Evolutionary conservation across 306 rosid species (phyloP).

Genomic region (Quercus rubra): DNA sequence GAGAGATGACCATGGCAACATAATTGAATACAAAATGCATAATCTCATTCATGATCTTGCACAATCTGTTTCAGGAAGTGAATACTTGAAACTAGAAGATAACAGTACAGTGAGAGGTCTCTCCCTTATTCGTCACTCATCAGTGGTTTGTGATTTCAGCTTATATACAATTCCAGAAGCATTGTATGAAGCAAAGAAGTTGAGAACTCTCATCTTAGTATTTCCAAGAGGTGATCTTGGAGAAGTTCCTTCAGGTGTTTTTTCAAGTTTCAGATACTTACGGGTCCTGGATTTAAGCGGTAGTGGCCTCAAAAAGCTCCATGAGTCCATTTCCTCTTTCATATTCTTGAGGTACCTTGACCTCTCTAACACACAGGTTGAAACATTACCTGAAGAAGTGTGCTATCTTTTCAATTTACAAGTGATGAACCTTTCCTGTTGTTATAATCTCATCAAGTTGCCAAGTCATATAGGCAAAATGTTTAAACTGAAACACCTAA

Average conservation of each 20-base stretch:
- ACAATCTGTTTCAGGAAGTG: constrained; percentile 12
- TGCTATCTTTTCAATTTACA: constrained; percentile 15
- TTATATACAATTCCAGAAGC: neutral
- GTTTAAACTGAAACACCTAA: constrained; percentile 13
- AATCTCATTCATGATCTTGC: constrained; percentile 26
- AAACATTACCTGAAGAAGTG: constrained; percentile 2
- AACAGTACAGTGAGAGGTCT: neutral
- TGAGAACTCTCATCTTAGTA: constrained; percentile 19
- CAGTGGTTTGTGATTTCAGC: constrained; percentile 15
- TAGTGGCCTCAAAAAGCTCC: constrained; percentile 6
- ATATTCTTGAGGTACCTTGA: constrained; percentile 16
- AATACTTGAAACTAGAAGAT: constrained; percentile 16
- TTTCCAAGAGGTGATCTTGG: constrained; percentile 3
- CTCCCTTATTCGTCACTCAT: constrained; percentile 19
- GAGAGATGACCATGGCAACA: neutral
- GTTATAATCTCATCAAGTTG: constrained; percentile 15
- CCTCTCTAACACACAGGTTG: constrained; percentile 10
- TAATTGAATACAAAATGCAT: constrained; percentile 22
- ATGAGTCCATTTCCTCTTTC: constrained; percentile 5
- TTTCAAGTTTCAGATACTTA: constrained; percentile 17
- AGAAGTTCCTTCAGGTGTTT: constrained; percentile 1
- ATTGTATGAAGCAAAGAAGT: constrained; percentile 12
- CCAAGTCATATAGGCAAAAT: neutral
- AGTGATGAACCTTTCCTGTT: constrained; percentile 10
- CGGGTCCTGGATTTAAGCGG: constrained; percentile 20